These are phyloP conservation scores for Xylariomycetidae sp. DNA, from an alignment of 2,329 filamentous ascomycete species.

Conservation along the genomic window DNA sequence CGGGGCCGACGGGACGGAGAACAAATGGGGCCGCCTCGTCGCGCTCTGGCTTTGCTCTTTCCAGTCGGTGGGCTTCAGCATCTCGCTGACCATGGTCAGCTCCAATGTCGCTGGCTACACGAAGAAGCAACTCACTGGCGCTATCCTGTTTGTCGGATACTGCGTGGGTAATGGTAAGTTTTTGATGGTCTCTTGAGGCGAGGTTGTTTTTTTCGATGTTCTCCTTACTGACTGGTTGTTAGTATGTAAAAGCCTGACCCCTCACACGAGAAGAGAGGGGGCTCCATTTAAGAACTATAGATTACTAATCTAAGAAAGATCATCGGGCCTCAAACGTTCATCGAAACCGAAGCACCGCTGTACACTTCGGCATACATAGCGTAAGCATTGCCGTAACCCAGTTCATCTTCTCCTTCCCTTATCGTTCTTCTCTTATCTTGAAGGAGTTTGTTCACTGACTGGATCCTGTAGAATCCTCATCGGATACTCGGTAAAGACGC, in stretches of 20 bases:
- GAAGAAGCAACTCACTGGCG: constrained; percentile 29
- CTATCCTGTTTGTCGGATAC: constrained; percentile 28
- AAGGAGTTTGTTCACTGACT: no score
- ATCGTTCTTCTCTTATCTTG: no score
- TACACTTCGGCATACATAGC: constrained; percentile 47
- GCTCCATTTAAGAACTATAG: no score
- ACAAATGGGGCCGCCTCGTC: constrained; percentile 54
- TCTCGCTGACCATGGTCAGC: constrained; percentile 29
- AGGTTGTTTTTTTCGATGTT: no score
- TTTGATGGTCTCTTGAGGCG: no score
- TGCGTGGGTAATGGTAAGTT: constrained; percentile 21
- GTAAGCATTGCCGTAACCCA: no score
- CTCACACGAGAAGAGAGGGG: no score
- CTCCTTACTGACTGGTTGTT: background rate
- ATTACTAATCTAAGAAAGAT: constrained; percentile 9
- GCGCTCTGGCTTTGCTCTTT: constrained; percentile 47
- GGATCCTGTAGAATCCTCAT: constrained; percentile 54
- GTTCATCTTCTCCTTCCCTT: no score
- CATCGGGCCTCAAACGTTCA: constrained; percentile 12
- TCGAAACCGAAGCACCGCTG: background rate
- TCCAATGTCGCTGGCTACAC: constrained; percentile 30
- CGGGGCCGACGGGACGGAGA: constrained; percentile 25
- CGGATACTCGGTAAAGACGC: constrained; percentile 49
- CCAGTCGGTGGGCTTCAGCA: constrained; percentile 27
- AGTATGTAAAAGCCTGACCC: no score